Evolutionary conservation across 2,329 filamentous ascomycete genomes (phyloP).

Genomic region (Fusarium zealandicum): DNA sequence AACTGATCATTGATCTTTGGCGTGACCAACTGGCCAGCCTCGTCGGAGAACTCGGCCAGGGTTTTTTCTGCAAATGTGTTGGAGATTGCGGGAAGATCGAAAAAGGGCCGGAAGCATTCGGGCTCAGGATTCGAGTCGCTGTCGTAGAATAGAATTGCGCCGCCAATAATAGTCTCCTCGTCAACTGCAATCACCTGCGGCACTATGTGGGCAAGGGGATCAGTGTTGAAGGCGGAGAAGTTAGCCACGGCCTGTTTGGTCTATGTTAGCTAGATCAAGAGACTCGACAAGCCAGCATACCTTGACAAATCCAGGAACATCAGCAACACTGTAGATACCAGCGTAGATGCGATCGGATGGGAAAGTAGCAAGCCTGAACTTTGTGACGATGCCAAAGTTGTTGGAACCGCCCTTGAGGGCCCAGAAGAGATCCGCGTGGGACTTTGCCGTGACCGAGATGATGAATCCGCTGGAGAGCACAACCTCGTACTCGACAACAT

Average conservation of each 20-base stretch:
- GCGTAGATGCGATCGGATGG: slow-evolving; percentile 15
- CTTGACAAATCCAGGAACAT: background rate
- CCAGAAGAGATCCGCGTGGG: slow-evolving; percentile 47
- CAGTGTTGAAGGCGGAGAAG: slow-evolving; percentile 25
- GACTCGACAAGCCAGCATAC: background rate
- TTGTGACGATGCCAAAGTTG: slow-evolving; percentile 48
- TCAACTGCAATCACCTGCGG: slow-evolving; percentile 23
- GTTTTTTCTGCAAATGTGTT: slow-evolving; percentile 24
- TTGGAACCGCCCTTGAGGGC: slow-evolving; percentile 46
- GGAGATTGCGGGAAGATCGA: slow-evolving; percentile 14
- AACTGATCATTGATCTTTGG: slow-evolving; percentile 28
- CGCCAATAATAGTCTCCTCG: slow-evolving; percentile 21
- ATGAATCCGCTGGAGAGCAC: slow-evolving; percentile 52
- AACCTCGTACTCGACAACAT: slow-evolving; percentile 48
- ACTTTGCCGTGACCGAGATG: slow-evolving; percentile 47
- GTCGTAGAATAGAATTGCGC: slow-evolving; percentile 24
- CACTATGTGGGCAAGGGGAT: slow-evolving; percentile 25
- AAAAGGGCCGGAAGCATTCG: slow-evolving; percentile 24
- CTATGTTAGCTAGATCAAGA: background rate
- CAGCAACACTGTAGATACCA: slow-evolving; percentile 5
- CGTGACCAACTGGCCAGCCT: slow-evolving; percentile 19
- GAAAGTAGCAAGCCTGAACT: slow-evolving; percentile 38
- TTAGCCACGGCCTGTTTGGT: slow-evolving; percentile 16
- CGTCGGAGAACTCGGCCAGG: slow-evolving; percentile 11
- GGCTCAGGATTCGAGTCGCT: slow-evolving; percentile 21